A percentile compares a stretch with the other conserved stretches of the same genome.
phyloP scores from a whole-genome alignment of 2,329 filamentous ascomycete genomes.

The Hypoxylon sp. region DNA sequence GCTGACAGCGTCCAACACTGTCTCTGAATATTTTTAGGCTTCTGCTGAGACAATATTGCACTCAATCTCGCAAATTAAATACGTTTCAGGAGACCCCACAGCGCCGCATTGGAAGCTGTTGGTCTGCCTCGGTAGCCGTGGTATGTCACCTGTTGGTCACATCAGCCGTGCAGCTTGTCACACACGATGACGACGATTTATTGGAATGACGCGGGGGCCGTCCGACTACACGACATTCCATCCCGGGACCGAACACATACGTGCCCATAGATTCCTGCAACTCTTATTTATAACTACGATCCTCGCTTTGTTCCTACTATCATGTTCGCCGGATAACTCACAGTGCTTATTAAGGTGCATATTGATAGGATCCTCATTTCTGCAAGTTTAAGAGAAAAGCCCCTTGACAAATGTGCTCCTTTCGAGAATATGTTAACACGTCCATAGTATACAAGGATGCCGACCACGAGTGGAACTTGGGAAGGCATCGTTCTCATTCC shows the following conservation, averaged over 20 bases:
- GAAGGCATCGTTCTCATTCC: slow-evolving; percentile 56
- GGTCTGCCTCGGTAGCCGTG: background rate
- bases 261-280: slow-evolving; percentile 49
- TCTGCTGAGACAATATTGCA: slow-evolving; percentile 6
- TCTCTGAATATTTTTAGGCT: slow-evolving; percentile 19
- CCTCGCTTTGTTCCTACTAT: slow-evolving; percentile 47
- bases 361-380: slow-evolving; percentile 43
- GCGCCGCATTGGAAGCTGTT: slow-evolving; percentile 1
- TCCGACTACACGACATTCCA: slow-evolving; percentile 25
- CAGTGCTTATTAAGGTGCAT: slow-evolving; percentile 42
- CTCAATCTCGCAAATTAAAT: slow-evolving; percentile 21
- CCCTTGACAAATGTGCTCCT: background rate
- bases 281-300: slow-evolving; percentile 48
- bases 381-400: slow-evolving; percentile 36
- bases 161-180: slow-evolving; percentile 31
- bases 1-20: slow-evolving; percentile 9
- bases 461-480: slow-evolving; percentile 57
- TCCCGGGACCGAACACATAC: slow-evolving; percentile 42
- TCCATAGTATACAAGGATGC: slow-evolving; percentile 51
- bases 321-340: slow-evolving; percentile 46
- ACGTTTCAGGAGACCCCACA: slow-evolving; percentile 17
- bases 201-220: slow-evolving; percentile 9
- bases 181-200: slow-evolving; percentile 30
- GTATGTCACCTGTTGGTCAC: slow-evolving; percentile 10
- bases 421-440: background rate